Evolutionary conservation across 306 rosid species (phyloP), one percentile per base, ranked within the genome.

Genomic region (Mimosa bimucronata): DNA sequence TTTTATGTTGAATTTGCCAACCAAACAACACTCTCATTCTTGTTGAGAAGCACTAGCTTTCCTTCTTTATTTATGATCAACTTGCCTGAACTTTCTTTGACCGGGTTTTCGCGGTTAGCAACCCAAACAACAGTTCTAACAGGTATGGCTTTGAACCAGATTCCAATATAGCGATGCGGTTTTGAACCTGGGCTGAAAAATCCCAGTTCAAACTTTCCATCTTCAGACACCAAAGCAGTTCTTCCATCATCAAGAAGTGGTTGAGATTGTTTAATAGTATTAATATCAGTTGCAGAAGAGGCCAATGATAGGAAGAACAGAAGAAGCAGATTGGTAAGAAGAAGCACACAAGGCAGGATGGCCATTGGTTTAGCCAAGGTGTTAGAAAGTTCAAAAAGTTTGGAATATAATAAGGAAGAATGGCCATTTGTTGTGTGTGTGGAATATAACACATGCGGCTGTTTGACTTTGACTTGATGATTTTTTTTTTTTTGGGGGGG

Each of bases 41-140:
- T 18, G 65, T 38, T 57, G 28, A 77, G 31, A 23, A 89, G 80
- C 29, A 82, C 76, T 71, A 72, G 62, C 37, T 42, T 61, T 31
- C 84, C 73, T 34, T 77, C 57, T 16, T 25, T 23, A 75, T 44
- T 79, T 37, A 88, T 79, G n/a, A 2, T 67, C 50, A 87, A 38
- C 70, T 9, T 34, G 26, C 91, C 77, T 0, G 90, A 84, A 0
- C 78, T 78, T 13, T 81, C 78, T 1, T 48, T 62, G 66, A 84
- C 52, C 1, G 90, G 91, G 9, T 78, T 88, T 10, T 72, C 77
- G 1, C 88, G 28, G 34, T 87, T 87, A 2, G 93, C 91, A 31
- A 89, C 89, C 93, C 87, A 90, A 40, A 85, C 91, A 25, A 80
- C 73, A 6, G 87, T 81, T 65, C 5, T 66, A 9, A 29, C 44